Evolutionary conservation across 2,329 filamentous ascomycete genomes (phyloP).

Genomic region (Aspergillus novofumigatus): DNA sequence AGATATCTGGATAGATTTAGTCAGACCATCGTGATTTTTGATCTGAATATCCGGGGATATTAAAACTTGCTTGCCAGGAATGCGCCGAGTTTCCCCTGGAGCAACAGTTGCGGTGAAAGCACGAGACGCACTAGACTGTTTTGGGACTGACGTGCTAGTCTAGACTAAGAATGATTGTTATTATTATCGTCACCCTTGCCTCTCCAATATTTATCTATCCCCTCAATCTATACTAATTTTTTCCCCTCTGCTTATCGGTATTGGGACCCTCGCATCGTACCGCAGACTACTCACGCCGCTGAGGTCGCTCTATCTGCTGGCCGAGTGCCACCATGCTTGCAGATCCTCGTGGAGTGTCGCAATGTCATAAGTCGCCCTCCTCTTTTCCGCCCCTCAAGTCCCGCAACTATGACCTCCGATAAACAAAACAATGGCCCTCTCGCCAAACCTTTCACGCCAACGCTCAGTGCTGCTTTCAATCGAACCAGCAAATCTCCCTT

Average conservation of each 20-base stretch:
- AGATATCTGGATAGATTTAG: background rate
- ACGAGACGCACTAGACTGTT: background rate
- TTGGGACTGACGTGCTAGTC: background rate
- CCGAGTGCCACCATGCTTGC: constrained; percentile 34
- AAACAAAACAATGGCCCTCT: constrained; percentile 50
- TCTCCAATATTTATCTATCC: constrained; percentile 3
- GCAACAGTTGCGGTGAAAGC: background rate
- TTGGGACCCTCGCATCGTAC: background rate
- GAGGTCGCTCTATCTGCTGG: constrained; percentile 14
- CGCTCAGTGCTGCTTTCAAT: constrained; percentile 60
- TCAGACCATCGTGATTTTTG: background rate
- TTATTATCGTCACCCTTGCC: constrained; percentile 1
- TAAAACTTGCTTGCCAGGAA: background rate
- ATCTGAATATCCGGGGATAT: background rate
- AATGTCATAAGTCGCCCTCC: constrained; percentile 46
- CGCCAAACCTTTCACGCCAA: constrained; percentile 61
- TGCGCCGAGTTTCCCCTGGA: background rate
- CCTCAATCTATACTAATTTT: background rate
- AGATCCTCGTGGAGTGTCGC: constrained; percentile 24
- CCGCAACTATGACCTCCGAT: constrained; percentile 48
- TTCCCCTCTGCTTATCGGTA: background rate
- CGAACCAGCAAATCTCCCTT: constrained; percentile 54
- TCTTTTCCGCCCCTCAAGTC: constrained; percentile 25
- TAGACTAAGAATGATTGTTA: background rate
- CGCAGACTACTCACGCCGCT: constrained; percentile 6